Conservation (phyloP, 1,284 basidiomycete species). For the Cutaneotrichosporon dermatis region DNA sequence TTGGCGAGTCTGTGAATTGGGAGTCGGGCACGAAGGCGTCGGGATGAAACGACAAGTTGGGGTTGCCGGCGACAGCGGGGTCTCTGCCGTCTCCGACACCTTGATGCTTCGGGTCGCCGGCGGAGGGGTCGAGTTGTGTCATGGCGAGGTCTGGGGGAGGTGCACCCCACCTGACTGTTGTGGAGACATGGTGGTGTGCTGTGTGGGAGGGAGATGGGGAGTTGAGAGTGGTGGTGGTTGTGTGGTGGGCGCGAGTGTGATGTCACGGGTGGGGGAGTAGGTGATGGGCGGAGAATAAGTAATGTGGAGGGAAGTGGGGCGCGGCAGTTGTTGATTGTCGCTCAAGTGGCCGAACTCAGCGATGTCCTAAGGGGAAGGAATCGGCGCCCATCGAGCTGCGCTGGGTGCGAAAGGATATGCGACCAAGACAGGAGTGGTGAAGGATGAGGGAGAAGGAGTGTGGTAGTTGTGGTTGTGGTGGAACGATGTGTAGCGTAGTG, state of each 20-base stretch:
- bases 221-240: background rate
- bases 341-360: background rate
- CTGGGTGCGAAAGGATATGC: background rate
- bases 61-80: background rate
- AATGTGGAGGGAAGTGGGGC: background rate
- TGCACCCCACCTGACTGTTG: background rate
- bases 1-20: background rate
- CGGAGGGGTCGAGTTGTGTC: conserved; percentile 5
- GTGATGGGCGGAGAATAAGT: no score
- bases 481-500: background rate
- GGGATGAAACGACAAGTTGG: background rate
- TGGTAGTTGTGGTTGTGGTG: background rate
- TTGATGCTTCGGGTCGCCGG: background rate
- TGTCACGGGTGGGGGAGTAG: background rate
- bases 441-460: background rate
- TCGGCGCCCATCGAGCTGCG: background rate
- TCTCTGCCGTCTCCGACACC: background rate
- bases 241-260: background rate
- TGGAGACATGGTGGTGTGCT: background rate
- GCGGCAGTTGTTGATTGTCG: background rate
- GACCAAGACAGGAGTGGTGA: background rate
- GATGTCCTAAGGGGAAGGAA: background rate
- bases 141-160: conserved; percentile 1
- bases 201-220: background rate
- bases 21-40: background rate